Evolutionary conservation across 2,329 filamentous ascomycete species (phyloP), one percentile per base, ranked within the genome.

Genomic region (Leptodontidium sp.): DNA sequence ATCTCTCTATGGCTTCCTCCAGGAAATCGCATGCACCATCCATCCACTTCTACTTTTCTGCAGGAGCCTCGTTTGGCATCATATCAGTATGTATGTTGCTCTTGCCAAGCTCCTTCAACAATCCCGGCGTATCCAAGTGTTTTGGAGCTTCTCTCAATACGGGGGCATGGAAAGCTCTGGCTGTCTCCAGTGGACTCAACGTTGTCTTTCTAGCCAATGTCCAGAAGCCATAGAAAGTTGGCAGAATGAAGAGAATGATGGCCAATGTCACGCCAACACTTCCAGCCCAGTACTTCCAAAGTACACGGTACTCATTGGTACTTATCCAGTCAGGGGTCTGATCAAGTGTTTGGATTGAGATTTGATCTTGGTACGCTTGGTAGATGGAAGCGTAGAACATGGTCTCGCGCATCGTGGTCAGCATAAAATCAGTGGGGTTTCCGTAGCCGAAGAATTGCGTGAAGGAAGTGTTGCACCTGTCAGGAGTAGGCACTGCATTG

Each of bases 181-280:
- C 67, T 17, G 67, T 68, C 49, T 68, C 67, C 12, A 68, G 52
- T 7, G 67, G 67, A 63, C 67, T 68, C 45, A 68, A 26, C 4
- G 67, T 66, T 17, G 67, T 68, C 49, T 53, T 53, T 40, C 64
- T 62, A 2, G 67, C 62, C 35, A 68, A 43, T 3, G 47, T 68
- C 67, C 67, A 68, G 49, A 68, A 68, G 3, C 67, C 67, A 26
- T 65, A 68, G 58, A 65, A 68, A 3, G 67, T 68, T 8, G 67
- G 67, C 12, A 68, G 9, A 29, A 68, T 66, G 9, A 68, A 65
- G 17, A 68, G 57, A 2, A 68, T 52, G 40, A 68, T 62, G 15
- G 45, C 55, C 11, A 68, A 43, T n/a, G 67, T 68, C 8, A 68
- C 58, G 21, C 21, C 63, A 2, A 68, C 15, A 58, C 62, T 65